Evolutionary conservation across 169 alveolate genomes (phyloP).

Genomic region (Prorocentrum cordatum): DNA sequence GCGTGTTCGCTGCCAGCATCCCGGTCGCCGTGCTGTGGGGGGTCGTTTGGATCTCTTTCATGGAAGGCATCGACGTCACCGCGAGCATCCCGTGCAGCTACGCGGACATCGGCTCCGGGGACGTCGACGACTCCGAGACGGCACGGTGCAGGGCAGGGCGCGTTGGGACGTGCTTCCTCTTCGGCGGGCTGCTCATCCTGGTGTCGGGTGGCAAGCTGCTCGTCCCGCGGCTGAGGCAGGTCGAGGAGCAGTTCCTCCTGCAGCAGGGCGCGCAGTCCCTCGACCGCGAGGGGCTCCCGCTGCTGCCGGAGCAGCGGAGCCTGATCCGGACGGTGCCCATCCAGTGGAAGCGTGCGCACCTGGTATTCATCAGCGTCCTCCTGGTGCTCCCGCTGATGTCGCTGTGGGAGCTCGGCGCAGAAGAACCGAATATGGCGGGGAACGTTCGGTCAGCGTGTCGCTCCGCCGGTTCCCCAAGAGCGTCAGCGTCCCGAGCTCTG

Average conservation of each 20-base stretch:
- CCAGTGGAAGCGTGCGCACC: constrained; percentile 62
- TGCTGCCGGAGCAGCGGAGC: constrained; percentile 30
- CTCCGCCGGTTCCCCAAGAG: too few species aligned
- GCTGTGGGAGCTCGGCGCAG: too few species aligned
- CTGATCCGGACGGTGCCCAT: constrained; percentile 60
- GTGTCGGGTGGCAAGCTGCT: background rate
- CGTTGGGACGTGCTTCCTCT: constrained; percentile 34
- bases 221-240: constrained; percentile 43
- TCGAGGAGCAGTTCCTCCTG: background rate
- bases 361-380: constrained; percentile 20
- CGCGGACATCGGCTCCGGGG: background rate
- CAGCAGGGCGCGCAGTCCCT: background rate
- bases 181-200: constrained; percentile 18
- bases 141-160: constrained; percentile 47
- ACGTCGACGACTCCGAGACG: background rate
- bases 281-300: constrained; percentile 7
- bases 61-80: constrained; percentile 32
- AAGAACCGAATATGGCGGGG: too few species aligned
- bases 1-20: background rate
- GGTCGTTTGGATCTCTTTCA: background rate
- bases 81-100: constrained; percentile 38
- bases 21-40: too few species aligned
- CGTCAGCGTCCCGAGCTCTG: too few species aligned
- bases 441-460: too few species aligned
- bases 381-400: constrained; percentile 21